These are phyloP conservation scores for Earliella scabrosa DNA, from an alignment of 1,284 basidiomycete genomes.

Conservation along the genomic window DNA sequence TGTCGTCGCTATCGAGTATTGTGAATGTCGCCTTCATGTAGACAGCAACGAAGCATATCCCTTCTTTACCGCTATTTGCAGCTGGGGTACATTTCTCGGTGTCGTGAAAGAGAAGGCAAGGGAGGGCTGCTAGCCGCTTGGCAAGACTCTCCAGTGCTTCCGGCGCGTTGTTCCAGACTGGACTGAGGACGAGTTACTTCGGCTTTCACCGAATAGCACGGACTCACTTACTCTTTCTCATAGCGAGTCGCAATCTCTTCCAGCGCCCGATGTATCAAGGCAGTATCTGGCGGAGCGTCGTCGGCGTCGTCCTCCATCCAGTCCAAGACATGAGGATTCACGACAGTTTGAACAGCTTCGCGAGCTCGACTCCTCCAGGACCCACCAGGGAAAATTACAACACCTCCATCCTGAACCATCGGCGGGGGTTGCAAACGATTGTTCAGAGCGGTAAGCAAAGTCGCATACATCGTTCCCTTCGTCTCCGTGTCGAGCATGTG, in stretches of 20 bases:
- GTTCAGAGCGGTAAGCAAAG: constrained; percentile 12
- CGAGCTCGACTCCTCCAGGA: constrained; percentile 35
- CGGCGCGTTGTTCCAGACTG: constrained; percentile 36
- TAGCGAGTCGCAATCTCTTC: constrained; percentile 38
- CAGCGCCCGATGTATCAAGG: constrained; percentile 29
- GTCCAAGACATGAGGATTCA: constrained; percentile 43
- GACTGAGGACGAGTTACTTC: constrained; percentile 31
- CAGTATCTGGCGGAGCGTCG: constrained; percentile 36
- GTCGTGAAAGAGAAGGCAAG: constrained; percentile 50
- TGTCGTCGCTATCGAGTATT: constrained; percentile 50
- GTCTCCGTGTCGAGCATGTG: constrained; percentile 8
- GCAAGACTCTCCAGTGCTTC: constrained; percentile 39
- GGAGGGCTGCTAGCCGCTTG: constrained; percentile 40
- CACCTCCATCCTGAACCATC: background rate
- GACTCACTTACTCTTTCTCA: constrained; percentile 27
- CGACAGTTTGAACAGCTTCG: constrained; percentile 39
- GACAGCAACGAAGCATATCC: constrained; percentile 40
- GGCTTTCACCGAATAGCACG: background rate
- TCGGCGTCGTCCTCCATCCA: constrained; percentile 56
- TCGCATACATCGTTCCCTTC: constrained; percentile 15
- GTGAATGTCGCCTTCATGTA: constrained; percentile 44
- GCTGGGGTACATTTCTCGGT: constrained; percentile 37
- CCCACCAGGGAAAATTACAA: no score
- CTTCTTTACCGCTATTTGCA: constrained; percentile 19
- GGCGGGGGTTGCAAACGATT: constrained; percentile 4